Evolutionary conservation across 225 moss, liverwort and hornwort species (phyloP).

Genomic region (Straminergon stramineum): DNA sequence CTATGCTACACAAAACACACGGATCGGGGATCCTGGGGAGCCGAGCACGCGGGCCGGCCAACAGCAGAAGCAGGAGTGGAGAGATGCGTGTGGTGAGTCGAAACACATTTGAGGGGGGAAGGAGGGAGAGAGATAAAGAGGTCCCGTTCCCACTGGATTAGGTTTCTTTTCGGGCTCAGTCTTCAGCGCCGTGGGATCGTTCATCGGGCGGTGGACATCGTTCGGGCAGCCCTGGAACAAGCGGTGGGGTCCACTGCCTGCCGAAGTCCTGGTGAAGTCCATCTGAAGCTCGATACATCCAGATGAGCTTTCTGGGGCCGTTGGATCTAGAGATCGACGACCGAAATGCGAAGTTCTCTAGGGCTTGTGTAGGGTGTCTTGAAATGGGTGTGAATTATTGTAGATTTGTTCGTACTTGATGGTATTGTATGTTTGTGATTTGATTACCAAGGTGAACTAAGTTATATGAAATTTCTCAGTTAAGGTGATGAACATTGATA

Average conservation of each 20-base stretch:
- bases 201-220: neutral
- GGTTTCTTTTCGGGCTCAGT: neutral
- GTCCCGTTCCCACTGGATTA: neutral
- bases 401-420: too few relatives aligned
- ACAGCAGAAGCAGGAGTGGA: neutral
- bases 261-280: neutral
- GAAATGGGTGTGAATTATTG: too few relatives aligned
- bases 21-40: neutral
- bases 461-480: too few relatives aligned
- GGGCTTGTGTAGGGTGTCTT: too few relatives aligned
- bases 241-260: neutral
- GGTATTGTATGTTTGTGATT: too few relatives aligned
- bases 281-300: neutral
- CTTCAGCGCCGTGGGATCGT: neutral
- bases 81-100: neutral
- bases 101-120: neutral
- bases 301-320: neutral
- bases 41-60: neutral
- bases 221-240: neutral
- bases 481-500: too few relatives aligned
- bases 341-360: too few relatives aligned
- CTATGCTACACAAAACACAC: neutral
- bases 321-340: neutral
- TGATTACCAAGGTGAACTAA: too few relatives aligned
- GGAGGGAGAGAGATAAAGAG: constrained; percentile 5